Conservation (phyloP, 2,329 filamentous ascomycete species). For the Alternaria angustiovoidea region DNA sequence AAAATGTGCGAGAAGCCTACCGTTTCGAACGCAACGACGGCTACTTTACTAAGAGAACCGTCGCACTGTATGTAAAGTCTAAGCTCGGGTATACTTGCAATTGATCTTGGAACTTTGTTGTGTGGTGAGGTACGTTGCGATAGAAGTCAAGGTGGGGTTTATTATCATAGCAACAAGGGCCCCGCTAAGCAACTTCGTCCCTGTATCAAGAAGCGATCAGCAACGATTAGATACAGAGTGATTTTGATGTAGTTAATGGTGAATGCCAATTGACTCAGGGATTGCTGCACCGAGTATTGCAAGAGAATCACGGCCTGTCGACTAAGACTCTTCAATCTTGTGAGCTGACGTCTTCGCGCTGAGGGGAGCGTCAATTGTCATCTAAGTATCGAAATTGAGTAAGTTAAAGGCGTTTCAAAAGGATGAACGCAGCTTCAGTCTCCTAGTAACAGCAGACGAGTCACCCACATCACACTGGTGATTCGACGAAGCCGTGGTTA, state of each 20-base stretch:
- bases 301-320: neutral
- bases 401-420: neutral
- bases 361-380: neutral
- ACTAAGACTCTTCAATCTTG: neutral
- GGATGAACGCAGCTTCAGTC: neutral
- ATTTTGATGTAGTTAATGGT: neutral
- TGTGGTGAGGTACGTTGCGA: neutral
- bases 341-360: neutral
- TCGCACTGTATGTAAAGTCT: too few species aligned
- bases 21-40: neutral
- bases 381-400: neutral
- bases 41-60: neutral
- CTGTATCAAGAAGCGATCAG: neutral
- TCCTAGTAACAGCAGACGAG: neutral
- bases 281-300: neutral
- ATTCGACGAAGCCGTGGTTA: too few species aligned
- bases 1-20: neutral
- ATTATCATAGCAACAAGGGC: neutral
- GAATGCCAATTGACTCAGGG: neutral
- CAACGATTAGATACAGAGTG: neutral
- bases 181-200: slow-evolving; percentile 10
- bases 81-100: neutral
- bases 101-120: neutral
- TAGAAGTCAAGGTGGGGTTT: slow-evolving; percentile 6
- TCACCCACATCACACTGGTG: neutral